Conservation (phyloP, 1,139 yeast species). For the Saccharomycopsis hybrid region DNA sequence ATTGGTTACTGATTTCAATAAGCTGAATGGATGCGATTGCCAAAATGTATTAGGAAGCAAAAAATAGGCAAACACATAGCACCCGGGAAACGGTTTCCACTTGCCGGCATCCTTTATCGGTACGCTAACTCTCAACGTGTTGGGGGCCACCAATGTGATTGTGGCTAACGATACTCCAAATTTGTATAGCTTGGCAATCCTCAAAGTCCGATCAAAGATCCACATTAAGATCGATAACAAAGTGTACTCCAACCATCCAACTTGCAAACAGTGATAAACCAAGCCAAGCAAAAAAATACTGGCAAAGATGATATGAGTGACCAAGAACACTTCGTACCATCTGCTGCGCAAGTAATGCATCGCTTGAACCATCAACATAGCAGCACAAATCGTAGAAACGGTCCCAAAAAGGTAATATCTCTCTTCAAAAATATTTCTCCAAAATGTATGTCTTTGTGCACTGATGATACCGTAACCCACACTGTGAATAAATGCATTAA, state of each 20-base stretch:
- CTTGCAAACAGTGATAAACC: slow-evolving; percentile 48
- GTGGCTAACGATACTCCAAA: slow-evolving; percentile 39
- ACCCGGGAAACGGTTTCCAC: slow-evolving; percentile 26
- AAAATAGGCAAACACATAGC: slow-evolving; percentile 33
- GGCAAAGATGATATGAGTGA: slow-evolving; percentile 52
- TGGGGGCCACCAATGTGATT: neutral
- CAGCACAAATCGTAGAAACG: slow-evolving; percentile 37
- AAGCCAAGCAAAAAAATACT: slow-evolving; percentile 48
- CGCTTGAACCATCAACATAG: slow-evolving; percentile 42
- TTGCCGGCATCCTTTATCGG: slow-evolving; percentile 12
- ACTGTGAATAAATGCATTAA: slow-evolving; percentile 42
- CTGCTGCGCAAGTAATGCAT: slow-evolving; percentile 44
- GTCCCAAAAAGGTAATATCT: slow-evolving; percentile 35
- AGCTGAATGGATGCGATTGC: slow-evolving; percentile 72
- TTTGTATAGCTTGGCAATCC: slow-evolving; percentile 40
- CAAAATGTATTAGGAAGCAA: slow-evolving; percentile 35
- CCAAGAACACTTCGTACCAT: slow-evolving; percentile 59
- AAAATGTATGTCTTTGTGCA: neutral
- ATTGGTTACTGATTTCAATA: slow-evolving; percentile 32
- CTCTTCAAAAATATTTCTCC: neutral
- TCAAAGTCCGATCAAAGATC: slow-evolving; percentile 49
- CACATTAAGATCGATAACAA: slow-evolving; percentile 54
- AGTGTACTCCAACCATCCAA: slow-evolving; percentile 42
- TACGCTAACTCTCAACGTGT: slow-evolving; percentile 23
- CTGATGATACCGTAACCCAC: slow-evolving; percentile 41